Conservation (phyloP, 768 basidiomycete species). For the Psilocybe azurescens region DNA sequence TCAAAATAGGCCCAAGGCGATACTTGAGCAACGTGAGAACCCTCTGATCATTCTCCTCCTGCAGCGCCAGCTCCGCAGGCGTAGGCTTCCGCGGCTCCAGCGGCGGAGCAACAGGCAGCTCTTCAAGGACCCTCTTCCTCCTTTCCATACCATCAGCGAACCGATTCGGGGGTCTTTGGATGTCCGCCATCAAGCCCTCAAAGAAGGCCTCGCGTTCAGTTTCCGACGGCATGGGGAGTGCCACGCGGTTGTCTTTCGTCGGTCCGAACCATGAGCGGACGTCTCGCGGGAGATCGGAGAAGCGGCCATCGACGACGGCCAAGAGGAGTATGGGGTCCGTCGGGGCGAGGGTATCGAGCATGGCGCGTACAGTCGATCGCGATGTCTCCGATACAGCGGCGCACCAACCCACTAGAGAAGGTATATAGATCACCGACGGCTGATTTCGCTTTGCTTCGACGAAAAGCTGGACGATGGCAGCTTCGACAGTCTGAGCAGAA, state of each 20-base stretch:
- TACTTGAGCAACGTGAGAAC: slow-evolving; percentile 84
- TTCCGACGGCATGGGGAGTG: slow-evolving; percentile 54
- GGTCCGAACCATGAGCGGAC: slow-evolving; percentile 93
- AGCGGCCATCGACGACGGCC: slow-evolving; percentile 83
- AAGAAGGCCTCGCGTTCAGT: slow-evolving; percentile 80
- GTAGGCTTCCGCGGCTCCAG: slow-evolving; percentile 84
- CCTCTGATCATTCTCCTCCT: slow-evolving; percentile 82
- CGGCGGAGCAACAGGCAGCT: slow-evolving; percentile 88
- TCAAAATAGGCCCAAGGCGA: slow-evolving; percentile 88
- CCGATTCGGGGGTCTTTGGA: slow-evolving; percentile 78
- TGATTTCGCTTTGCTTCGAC: slow-evolving; percentile 97
- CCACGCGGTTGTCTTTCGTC: slow-evolving; percentile 75
- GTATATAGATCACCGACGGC: slow-evolving; percentile 95
- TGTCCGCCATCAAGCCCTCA: slow-evolving; percentile 66
- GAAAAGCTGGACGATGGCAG: slow-evolving; percentile 93
- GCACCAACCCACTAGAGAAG: slow-evolving; percentile 87
- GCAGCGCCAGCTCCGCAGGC: slow-evolving; percentile 79
- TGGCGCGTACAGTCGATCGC: slow-evolving; percentile 82
- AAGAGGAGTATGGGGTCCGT: slow-evolving; percentile 94
- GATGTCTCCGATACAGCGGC: slow-evolving; percentile 84
- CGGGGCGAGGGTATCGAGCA: slow-evolving; percentile 90
- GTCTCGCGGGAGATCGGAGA: slow-evolving; percentile 74
- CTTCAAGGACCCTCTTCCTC: slow-evolving; percentile 83
- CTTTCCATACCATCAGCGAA: slow-evolving; percentile 91
- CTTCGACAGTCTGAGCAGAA: slow-evolving; percentile 75